These are phyloP conservation scores for Fusarium continuum DNA, from an alignment of 2,329 filamentous ascomycete genomes.

Conservation along the genomic window DNA sequence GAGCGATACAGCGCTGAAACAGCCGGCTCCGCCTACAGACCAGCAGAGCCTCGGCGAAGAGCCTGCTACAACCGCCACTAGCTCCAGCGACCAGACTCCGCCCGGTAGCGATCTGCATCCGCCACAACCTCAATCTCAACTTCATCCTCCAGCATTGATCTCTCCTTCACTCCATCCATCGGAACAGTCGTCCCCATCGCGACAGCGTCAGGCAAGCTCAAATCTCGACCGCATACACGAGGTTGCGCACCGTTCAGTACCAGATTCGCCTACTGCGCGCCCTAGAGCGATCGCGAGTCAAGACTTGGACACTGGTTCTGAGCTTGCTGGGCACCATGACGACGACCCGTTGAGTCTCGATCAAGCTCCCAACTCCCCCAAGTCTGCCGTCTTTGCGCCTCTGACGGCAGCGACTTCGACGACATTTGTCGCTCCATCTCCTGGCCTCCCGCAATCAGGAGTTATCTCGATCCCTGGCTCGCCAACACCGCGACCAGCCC, in stretches of 20 bases:
- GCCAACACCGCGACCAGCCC: constrained; percentile 30
- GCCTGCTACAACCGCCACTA: constrained; percentile 36
- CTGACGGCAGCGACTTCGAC: constrained; percentile 47
- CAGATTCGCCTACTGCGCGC: constrained; percentile 22
- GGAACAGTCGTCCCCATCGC: constrained; percentile 33
- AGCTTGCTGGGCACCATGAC: constrained; percentile 40
- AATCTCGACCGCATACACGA: constrained; percentile 44
- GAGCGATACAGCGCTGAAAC: constrained; percentile 34
- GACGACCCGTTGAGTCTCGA: constrained; percentile 43
- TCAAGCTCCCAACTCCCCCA: constrained; percentile 35
- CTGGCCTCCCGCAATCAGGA: constrained; percentile 33
- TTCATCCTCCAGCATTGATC: constrained; percentile 32
- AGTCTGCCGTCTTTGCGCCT: constrained; percentile 23
- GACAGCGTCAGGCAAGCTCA: constrained; percentile 34
- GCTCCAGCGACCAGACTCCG: constrained; percentile 38
- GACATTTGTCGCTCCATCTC: constrained; percentile 50
- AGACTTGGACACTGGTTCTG: constrained; percentile 31
- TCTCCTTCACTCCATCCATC: constrained; percentile 31
- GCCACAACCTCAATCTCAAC: constrained; percentile 34
- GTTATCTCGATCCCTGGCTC: constrained; percentile 23
- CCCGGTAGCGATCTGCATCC: constrained; percentile 37
- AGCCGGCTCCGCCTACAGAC: constrained; percentile 31
- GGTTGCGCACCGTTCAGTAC: constrained; percentile 21
- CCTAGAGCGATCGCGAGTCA: constrained; percentile 30
- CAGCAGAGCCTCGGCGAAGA: constrained; percentile 36